Conservation (phyloP, 2,329 filamentous ascomycete genomes). For the Meredithiella fracta region DNA sequence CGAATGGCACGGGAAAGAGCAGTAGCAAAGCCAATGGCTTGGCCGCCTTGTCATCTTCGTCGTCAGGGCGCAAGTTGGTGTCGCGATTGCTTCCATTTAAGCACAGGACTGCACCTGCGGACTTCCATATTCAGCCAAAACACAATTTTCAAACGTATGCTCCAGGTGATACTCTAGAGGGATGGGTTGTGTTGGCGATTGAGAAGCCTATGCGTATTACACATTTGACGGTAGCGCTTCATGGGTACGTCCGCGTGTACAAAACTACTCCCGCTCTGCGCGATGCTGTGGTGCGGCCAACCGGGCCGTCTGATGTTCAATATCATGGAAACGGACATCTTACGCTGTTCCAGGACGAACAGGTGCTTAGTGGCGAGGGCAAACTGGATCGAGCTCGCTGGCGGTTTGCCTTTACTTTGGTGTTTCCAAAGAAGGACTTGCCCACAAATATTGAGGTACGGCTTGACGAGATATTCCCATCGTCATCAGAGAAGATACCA, state of each 20-base stretch:
- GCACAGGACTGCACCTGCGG: slow-evolving; percentile 48
- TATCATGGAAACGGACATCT: slow-evolving; percentile 64
- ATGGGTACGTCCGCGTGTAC: slow-evolving; percentile 65
- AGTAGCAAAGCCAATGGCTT: slow-evolving; percentile 1
- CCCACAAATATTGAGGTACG: slow-evolving; percentile 92
- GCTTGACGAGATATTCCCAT: slow-evolving; percentile 15
- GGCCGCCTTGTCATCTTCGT: background rate
- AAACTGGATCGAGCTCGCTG: slow-evolving; percentile 57
- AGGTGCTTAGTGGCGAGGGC: slow-evolving; percentile 63
- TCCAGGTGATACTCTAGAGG: slow-evolving; percentile 58
- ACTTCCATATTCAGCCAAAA: slow-evolving; percentile 62
- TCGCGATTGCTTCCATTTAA: slow-evolving; percentile 36
- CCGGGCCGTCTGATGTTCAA: slow-evolving; percentile 19
- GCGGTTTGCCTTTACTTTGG: slow-evolving; percentile 61
- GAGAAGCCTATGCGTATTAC: slow-evolving; percentile 62
- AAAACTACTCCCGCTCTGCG: slow-evolving; percentile 47
- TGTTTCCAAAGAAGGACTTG: slow-evolving; percentile 51
- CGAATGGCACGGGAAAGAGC: background rate
- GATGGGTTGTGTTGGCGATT: slow-evolving; percentile 55
- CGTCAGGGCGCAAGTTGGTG: slow-evolving; percentile 23
- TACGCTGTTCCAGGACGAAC: slow-evolving; percentile 70
- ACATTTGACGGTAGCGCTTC: slow-evolving; percentile 60
- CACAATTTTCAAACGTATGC: slow-evolving; percentile 64
- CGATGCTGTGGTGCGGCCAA: slow-evolving; percentile 22
- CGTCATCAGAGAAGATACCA: too few species aligned